These are phyloP conservation scores for Penicillium maclennaniae DNA, from an alignment of 495 filamentous ascomycete species.

Conservation along the genomic window DNA sequence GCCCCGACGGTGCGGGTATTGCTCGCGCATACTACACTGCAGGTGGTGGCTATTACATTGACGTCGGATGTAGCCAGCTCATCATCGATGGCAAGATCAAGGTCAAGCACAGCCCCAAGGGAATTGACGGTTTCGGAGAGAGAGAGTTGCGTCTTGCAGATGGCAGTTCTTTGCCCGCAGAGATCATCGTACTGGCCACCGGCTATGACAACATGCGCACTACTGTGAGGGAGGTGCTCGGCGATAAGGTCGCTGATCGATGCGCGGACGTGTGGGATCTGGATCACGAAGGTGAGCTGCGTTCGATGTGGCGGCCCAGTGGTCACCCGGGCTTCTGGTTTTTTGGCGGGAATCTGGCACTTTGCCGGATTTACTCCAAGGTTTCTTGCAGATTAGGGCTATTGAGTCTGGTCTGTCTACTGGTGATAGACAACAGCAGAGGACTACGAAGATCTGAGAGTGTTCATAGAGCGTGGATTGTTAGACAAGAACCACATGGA, in stretches of 20 bases:
- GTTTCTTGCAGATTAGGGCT: slow-evolving; percentile 68
- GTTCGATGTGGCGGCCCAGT: slow-evolving; percentile 64
- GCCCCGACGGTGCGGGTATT: slow-evolving; percentile 61
- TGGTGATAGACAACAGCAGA: slow-evolving; percentile 4
- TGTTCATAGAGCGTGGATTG: not conserved
- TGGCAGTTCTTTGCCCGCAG: slow-evolving; percentile 61
- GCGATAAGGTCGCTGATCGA: slow-evolving; percentile 62
- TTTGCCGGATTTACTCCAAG: slow-evolving; percentile 68
- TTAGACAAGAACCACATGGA: not conserved
- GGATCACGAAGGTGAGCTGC: slow-evolving; percentile 71
- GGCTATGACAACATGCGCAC: slow-evolving; percentile 79
- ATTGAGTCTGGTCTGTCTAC: slow-evolving; percentile 48
- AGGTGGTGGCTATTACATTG: slow-evolving; percentile 77
- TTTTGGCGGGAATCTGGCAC: slow-evolving; percentile 72
- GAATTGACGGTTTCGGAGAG: slow-evolving; percentile 51
- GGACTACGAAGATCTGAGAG: slow-evolving; percentile 8
- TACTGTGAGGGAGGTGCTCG: slow-evolving; percentile 57
- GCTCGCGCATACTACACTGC: slow-evolving; percentile 66
- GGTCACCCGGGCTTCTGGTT: slow-evolving; percentile 78
- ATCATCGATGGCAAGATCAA: slow-evolving; percentile 74
- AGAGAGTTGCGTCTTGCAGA: slow-evolving; percentile 58
- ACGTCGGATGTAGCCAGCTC: slow-evolving; percentile 66
- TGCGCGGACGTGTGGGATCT: slow-evolving; percentile 75
- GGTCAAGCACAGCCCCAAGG: slow-evolving; percentile 63
- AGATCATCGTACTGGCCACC: slow-evolving; percentile 78